Evolutionary conservation across 148 eudicot species (phyloP).

Genomic region (Chenopodium suecicum): DNA sequence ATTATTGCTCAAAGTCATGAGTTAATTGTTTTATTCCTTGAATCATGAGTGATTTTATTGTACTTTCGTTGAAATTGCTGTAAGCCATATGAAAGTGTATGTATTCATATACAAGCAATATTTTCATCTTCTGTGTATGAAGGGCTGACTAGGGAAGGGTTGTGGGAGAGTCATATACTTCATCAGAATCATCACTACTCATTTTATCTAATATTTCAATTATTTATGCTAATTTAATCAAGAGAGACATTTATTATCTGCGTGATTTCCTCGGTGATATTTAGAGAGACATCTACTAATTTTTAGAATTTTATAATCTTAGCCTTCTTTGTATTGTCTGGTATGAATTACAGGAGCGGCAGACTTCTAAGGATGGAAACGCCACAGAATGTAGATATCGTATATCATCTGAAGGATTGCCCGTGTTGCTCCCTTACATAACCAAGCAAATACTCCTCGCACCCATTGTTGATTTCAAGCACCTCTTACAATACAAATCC

Average conservation of each 20-base stretch:
- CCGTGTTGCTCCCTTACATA: conserved; percentile 79
- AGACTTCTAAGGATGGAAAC: conserved; percentile 78
- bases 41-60: not conserved
- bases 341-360: conserved; percentile 41
- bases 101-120: too few relatives aligned
- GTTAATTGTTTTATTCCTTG: not conserved
- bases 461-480: conserved; percentile 73
- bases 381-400: conserved; percentile 72
- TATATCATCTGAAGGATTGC: conserved; percentile 98
- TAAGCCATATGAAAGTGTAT: too few relatives aligned
- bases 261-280: not conserved
- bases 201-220: not conserved
- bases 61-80: too few relatives aligned
- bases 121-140: too few relatives aligned
- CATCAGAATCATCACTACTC: too few relatives aligned
- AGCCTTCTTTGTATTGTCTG: not conserved
- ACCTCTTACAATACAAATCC: conserved; percentile 75
- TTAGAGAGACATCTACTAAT: not conserved
- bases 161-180: not conserved
- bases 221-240: not conserved
- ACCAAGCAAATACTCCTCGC: conserved; percentile 82
- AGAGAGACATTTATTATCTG: not conserved
- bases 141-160: too few relatives aligned
- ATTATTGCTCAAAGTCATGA: conserved; percentile 1
- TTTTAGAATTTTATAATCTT: not conserved